Conservation (phyloP, 2,329 filamentous ascomycete species). For the Grosmannia serpens region DNA sequence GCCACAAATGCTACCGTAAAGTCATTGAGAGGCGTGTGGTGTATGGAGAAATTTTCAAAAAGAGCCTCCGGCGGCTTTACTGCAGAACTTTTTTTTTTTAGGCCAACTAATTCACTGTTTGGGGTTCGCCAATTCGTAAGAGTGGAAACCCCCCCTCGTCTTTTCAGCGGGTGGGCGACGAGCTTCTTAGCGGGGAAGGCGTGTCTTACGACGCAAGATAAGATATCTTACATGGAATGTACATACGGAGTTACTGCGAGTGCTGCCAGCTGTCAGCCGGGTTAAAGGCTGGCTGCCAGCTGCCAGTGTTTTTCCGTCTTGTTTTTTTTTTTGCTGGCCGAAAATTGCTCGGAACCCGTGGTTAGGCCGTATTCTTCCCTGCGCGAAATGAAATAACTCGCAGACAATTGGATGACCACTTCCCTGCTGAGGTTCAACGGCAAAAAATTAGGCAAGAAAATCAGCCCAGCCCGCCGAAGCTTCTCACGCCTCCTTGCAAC, state of each 20-base stretch:
- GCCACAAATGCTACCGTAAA: constrained; percentile 55
- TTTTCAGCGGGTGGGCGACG: constrained; percentile 7
- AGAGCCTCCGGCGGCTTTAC: neutral
- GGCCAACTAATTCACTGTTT: neutral
- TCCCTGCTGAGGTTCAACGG: neutral
- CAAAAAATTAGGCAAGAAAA: constrained; percentile 7
- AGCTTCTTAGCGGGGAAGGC: constrained; percentile 1
- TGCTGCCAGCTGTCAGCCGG: constrained; percentile 4
- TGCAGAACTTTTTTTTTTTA: constrained; percentile 2
- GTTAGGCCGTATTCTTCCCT: constrained; percentile 4
- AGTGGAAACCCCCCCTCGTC: neutral
- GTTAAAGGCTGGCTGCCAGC: constrained; percentile 5
- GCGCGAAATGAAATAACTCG: constrained; percentile 15
- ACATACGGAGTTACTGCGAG: no score
- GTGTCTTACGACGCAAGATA: no score
- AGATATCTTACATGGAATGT: no score
- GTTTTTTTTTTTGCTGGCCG: constrained; percentile 6
- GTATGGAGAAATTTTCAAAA: neutral
- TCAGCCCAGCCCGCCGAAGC: constrained; percentile 4
- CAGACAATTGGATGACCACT: constrained; percentile 20
- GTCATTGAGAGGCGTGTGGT: constrained; percentile 36
- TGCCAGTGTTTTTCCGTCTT: constrained; percentile 8
- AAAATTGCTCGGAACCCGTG: constrained; percentile 16
- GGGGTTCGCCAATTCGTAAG: neutral
- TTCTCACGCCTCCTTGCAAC: neutral